phyloP scores from a whole-genome alignment of 2,329 filamentous ascomycete genomes.

The Fusarium euwallaceae region DNA sequence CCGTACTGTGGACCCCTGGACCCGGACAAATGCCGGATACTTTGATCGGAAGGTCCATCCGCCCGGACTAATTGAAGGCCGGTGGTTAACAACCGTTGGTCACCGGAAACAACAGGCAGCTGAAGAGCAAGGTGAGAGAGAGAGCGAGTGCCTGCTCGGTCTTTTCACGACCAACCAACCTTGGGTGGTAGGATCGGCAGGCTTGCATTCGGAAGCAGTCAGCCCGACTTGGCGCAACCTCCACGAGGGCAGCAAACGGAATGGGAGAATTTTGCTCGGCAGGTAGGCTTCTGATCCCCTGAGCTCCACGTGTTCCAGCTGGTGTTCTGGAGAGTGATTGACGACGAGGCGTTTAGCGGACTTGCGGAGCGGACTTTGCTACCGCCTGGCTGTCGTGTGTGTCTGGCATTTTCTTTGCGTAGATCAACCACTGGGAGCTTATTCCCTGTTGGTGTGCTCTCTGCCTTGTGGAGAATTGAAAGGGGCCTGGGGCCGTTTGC shows the following conservation, averaged over 20 bases:
- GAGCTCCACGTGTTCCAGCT: neutral
- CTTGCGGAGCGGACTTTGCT: conserved; percentile 31
- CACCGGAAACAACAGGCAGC: neutral
- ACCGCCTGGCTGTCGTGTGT: neutral
- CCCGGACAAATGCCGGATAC: neutral
- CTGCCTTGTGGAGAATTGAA: conserved; percentile 11
- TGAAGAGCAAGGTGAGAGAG: neutral
- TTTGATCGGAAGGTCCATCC: neutral
- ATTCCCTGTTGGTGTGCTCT: neutral
- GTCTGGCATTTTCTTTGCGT: neutral
- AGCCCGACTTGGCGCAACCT: neutral
- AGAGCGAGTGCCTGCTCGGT: neutral
- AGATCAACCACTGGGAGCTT: conserved; percentile 20
- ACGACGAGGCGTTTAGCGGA: neutral
- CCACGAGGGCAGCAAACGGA: neutral
- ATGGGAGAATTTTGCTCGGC: neutral
- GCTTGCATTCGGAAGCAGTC: neutral
- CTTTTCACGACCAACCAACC: neutral
- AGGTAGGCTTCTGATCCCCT: neutral
- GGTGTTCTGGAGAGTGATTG: neutral
- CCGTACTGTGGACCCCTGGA: conserved; percentile 7
- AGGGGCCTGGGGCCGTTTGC: neutral
- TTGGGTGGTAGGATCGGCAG: neutral
- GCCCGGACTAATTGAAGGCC: neutral
- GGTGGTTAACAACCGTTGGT: neutral